Evolutionary conservation across 331 rosid species (phyloP), one percentile per base, ranked within the genome.

Genomic region (Acacia pycnantha): DNA sequence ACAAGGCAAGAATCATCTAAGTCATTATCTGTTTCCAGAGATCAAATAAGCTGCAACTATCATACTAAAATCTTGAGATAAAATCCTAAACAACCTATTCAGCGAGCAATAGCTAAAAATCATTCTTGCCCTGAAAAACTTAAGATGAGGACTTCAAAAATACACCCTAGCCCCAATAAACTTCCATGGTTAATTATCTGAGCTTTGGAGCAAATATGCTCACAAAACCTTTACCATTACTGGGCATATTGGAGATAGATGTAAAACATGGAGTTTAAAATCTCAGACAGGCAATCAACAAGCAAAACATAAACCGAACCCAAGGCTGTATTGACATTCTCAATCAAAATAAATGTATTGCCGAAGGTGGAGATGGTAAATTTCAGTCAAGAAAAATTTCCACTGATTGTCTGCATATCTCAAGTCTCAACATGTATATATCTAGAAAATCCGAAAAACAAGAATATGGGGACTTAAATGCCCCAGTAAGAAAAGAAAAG

Each of bases 1-100:
- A 59, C 13, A 81, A 62, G 76, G 71, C 56, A 70, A 77, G 72
- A 16, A 84, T 77, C 79, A 84, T 46, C 65, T 35, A 67, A 73
- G 14, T 21, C 76, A 41, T 47, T 53, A 61, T 70, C 58, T 44
- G 18, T 54, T 33, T 14, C 43, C 18, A 35, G 7, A 41, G 62
- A 76, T 79, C 73, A 74, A 27, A 80, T 61, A 69, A 37, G n/a
- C 62, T 16, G 51, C 33, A 35, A 35, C 53, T 22, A 66, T 33
- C 53, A 75, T 41, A n/a, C 70, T 68, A 75, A 46, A 44, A 69
- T 84, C 61, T 53, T 27, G 26, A 51, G 40, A 64, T 26, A 27
- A 47, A n/a, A 14, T 62, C 62, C 81, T 40, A 11, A 67, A 21
- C 37, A 29, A 46, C 61, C 27, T 18, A 53, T 26, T 33, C 46